Percentiles rank a stretch among this genome's conserved stretches.
These are phyloP conservation scores for Boletellus ananas DNA, from an alignment of 768 basidiomycete species.

Conservation along the genomic window DNA sequence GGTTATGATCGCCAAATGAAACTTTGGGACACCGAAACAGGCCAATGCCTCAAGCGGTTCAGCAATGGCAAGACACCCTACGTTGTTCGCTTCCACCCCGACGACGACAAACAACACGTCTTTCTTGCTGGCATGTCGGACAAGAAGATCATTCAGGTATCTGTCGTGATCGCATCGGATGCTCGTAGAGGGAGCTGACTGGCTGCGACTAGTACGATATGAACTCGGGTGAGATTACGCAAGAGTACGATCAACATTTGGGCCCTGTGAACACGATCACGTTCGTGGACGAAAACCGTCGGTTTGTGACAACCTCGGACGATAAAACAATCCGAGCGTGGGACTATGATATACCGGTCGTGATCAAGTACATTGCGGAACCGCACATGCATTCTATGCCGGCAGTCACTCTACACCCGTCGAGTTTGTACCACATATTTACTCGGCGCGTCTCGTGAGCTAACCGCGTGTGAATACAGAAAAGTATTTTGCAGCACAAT, in stretches of 20 bases:
- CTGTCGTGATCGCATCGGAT: constrained; percentile 13
- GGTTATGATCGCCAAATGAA: constrained; percentile 98
- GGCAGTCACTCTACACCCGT: constrained; percentile 92
- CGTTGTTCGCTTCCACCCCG: constrained; percentile 93
- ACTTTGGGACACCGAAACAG: constrained; percentile 99
- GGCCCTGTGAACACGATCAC: constrained; percentile 99
- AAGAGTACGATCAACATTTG: constrained; percentile 98
- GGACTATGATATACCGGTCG: constrained; percentile 99
- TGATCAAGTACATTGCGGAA: constrained; percentile 99
- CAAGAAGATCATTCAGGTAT: constrained; percentile 97
- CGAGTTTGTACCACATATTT: constrained; percentile 55
- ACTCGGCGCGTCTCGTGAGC: not conserved
- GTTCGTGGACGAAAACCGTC: constrained; percentile 95
- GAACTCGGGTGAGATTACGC: constrained; percentile 89
- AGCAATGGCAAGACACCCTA: constrained; percentile 98
- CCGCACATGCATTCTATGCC: constrained; percentile 99
- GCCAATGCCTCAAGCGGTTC: constrained; percentile 94
- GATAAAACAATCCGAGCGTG: constrained; percentile 99
- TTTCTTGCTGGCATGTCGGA: constrained; percentile 99
- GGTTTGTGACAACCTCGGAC: constrained; percentile 97
- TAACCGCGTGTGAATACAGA: constrained; percentile 39
- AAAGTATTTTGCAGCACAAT: constrained; percentile 97
- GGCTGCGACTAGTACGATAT: constrained; percentile 75
- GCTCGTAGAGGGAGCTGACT: not conserved
- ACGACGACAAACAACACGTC: constrained; percentile 91